Percentiles rank a stretch among this genome's conserved stretches.
phyloP scores from a whole-genome alignment of 1,139 yeast genomes.

The Pneumocystis murina region DNA sequence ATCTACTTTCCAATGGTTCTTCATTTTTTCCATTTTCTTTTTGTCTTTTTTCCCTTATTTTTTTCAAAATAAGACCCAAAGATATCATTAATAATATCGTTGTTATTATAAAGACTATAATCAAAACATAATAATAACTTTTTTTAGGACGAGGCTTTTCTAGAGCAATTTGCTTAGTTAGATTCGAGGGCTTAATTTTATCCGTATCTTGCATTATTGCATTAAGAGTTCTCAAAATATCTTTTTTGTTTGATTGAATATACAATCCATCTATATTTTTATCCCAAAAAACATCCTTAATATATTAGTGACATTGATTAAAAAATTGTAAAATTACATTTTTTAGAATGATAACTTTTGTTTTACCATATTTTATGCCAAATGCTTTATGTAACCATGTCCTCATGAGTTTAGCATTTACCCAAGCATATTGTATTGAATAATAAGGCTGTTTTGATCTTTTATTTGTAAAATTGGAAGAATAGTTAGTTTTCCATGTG shows the following conservation, averaged over 20 bases:
- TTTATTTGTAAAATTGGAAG: slow-evolving; percentile 18
- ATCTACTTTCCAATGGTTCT: background rate
- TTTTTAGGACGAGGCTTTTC: background rate
- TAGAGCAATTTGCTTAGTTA: background rate
- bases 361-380: slow-evolving; percentile 18
- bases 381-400: slow-evolving; percentile 25
- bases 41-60: background rate
- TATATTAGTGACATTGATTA: slow-evolving; percentile 12
- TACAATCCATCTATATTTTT: slow-evolving; percentile 16
- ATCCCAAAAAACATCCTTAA: slow-evolving; percentile 24
- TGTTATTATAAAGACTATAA: background rate
- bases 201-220: background rate
- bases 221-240: background rate
- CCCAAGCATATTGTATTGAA: slow-evolving; percentile 27
- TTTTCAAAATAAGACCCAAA: background rate
- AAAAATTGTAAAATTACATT: background rate
- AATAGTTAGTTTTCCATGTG: slow-evolving; percentile 18
- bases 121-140: background rate
- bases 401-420: slow-evolving; percentile 26
- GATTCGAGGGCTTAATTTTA: background rate
- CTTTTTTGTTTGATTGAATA: background rate
- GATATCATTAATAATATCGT: background rate
- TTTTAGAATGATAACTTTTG: slow-evolving; percentile 19
- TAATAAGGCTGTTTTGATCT: slow-evolving; percentile 18
- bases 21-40: background rate